Base-by-base conservation (phyloP, 2,329 filamentous ascomycete species). In the Aspergillus novoparasiticus region DNA sequence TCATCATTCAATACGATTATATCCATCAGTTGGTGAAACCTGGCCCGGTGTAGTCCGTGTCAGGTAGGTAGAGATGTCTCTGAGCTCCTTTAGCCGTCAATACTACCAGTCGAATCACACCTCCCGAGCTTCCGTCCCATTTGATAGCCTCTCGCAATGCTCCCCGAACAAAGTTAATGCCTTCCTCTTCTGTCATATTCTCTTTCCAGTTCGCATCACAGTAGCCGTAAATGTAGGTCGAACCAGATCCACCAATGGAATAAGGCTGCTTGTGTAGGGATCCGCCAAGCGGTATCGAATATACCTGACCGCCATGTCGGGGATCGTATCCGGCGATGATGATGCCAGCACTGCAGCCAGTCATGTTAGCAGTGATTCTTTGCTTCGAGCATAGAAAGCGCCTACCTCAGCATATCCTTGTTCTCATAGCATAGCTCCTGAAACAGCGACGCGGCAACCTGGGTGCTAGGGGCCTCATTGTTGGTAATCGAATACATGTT, bases 151-250 rank as follows among this genome's bases (percentile, higher is more conserved):
- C 94, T 74, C 88, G 84, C 76, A 99, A 83, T 36, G 95, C 90
- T 55, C 89, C 90, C 83, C 97, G 97, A 78, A 99, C 95, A 74
- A 99, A 99, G 46, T 89, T 81, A 68, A 99, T 89, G 1, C 95
- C 95, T 66, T 96, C 94, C 60, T 88, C 85, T 84, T 98, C 93
- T 59, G 90, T 92, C 94, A 99, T 98, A 69, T 88, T 88, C 81
- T 98, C 95, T 78, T 85, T 89, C 95, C 95, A 99, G 85, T 99
- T 88, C 62, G 93, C 90, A 78, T 99, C 94, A 78, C 94, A 98
- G 85, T 96, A 98, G 72, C 95, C 95, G 84, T 98, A 99, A 80
- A 99, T 99, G 84, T 99, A 99, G 66, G 95, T 98, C 72, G 94
- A 98, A 48, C 95, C 95, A 23, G 94, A 98, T 53, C 95, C 95